A percentile compares a stretch with the other conserved stretches of the same genome.
phyloP scores from a whole-genome alignment of 805 yeast species.

The Gaillardinia entomophila region DNA sequence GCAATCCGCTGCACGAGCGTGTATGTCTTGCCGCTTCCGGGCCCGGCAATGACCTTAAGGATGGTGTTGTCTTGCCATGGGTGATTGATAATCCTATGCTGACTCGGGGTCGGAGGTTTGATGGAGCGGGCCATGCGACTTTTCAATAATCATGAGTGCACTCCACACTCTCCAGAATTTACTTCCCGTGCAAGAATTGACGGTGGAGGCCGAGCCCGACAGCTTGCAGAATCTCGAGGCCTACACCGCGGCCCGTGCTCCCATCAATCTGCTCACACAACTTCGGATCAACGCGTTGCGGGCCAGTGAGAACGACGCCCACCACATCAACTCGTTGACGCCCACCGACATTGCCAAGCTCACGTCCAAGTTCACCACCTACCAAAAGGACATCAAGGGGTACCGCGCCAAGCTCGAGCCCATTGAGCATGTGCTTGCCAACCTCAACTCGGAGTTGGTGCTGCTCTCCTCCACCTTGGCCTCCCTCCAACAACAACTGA shows the following conservation, averaged over 20 bases:
- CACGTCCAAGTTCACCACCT: conserved; percentile 13
- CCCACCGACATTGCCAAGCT: conserved; percentile 4
- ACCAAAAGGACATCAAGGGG: conserved; percentile 17
- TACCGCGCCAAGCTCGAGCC: conserved; percentile 41
- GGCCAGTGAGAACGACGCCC: neutral
- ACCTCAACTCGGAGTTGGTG: conserved; percentile 50
- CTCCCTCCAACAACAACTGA: conserved; percentile 29
- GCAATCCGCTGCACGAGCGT: conserved; percentile 53
- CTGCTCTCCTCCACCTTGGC: conserved; percentile 26
- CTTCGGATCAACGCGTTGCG: conserved; percentile 8
- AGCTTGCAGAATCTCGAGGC: too few species aligned
- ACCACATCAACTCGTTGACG: neutral
- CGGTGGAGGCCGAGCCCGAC: too few species aligned
- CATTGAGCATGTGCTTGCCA: conserved; percentile 44
- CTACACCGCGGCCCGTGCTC: too few species aligned
- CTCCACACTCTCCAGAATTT: neutral
- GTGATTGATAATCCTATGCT: conserved; percentile 37
- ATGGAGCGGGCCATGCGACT: too few species aligned
- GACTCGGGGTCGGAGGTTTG: conserved; percentile 37
- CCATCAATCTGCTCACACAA: conserved; percentile 9
- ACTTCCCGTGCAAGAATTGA: too few species aligned
- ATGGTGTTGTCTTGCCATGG: conserved; percentile 36
- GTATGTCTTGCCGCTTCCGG: conserved; percentile 69
- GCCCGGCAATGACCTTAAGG: conserved; percentile 58
- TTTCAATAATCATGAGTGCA: too few species aligned